Percentiles rank a stretch among this genome's conserved stretches.
These are phyloP conservation scores for Pulchroboletus neoregius DNA, from an alignment of 1,284 basidiomycete species.

Conservation along the genomic window DNA sequence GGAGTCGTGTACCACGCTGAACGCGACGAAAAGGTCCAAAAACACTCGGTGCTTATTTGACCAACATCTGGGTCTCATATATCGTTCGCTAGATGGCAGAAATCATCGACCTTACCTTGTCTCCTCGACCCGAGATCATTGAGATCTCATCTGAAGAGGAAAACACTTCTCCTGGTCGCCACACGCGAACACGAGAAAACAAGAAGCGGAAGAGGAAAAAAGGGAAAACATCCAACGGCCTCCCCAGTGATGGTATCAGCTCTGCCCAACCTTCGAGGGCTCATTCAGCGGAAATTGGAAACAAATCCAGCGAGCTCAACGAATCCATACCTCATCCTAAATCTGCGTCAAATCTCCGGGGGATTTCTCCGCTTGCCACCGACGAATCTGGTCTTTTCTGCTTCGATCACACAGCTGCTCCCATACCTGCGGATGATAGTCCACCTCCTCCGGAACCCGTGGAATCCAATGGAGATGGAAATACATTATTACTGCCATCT, in stretches of 20 bases:
- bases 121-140: conserved; percentile 28
- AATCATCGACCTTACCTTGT: conserved; percentile 32
- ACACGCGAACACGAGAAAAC: conserved; percentile 9
- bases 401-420: conserved; percentile 46
- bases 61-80: background rate
- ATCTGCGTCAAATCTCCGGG: conserved; percentile 5
- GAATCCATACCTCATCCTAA: background rate
- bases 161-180: background rate
- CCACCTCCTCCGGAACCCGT: conserved; percentile 2
- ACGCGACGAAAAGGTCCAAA: background rate
- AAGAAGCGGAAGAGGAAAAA: conserved; percentile 22
- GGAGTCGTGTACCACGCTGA: background rate
- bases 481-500: conserved; percentile 51
- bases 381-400: conserved; percentile 43
- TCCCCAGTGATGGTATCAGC: conserved; percentile 6
- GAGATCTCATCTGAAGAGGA: conserved; percentile 31
- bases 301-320: background rate
- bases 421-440: conserved; percentile 17
- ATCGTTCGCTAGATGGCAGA: conserved; percentile 25
- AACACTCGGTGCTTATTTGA: background rate
- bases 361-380: background rate
- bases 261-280: conserved; percentile 19
- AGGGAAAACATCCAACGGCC: conserved; percentile 15
- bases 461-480: conserved; percentile 13
- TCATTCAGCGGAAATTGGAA: conserved; percentile 17